Conservation (phyloP, 371 early-diverging fungal species). For the Mucor velutinosus region DNA sequence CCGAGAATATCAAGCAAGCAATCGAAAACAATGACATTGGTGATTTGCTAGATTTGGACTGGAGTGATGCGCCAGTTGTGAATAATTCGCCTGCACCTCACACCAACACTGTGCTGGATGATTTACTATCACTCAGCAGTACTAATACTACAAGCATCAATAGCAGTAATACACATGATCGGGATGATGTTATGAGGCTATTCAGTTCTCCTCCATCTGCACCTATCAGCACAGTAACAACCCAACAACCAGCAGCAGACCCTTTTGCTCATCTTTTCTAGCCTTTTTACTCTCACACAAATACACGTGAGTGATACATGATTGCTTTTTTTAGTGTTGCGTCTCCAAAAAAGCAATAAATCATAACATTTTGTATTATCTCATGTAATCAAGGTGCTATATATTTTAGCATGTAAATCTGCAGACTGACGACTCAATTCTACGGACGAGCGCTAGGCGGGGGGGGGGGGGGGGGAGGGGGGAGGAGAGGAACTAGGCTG, state of each 20-base stretch:
- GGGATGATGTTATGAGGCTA: constrained; percentile 38
- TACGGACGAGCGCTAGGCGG: neutral
- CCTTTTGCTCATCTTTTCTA: constrained; percentile 38
- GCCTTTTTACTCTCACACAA: neutral
- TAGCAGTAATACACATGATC: constrained; percentile 11
- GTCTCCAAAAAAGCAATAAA: neutral
- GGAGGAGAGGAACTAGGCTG: neutral
- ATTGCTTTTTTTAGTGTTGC: neutral
- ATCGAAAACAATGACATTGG: constrained; percentile 59
- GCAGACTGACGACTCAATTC: constrained; percentile 20
- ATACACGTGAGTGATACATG: constrained; percentile 4
- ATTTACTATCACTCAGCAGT: constrained; percentile 34
- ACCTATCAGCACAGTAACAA: constrained; percentile 6
- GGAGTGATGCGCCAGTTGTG: constrained; percentile 36
- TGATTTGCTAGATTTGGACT: constrained; percentile 56
- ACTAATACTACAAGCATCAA: neutral
- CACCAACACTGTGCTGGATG: constrained; percentile 5
- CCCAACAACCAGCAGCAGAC: constrained; percentile 21
- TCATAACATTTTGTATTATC: neutral
- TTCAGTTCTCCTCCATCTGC: constrained; percentile 22
- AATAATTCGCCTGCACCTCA: constrained; percentile 25
- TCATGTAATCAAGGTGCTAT: neutral
- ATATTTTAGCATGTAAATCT: neutral
- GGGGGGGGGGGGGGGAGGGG: too few relatives aligned
- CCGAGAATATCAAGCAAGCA: constrained; percentile 47